Conservation (phyloP, 2,329 filamentous ascomycete genomes). For the Sclerotinia borealis region DNA sequence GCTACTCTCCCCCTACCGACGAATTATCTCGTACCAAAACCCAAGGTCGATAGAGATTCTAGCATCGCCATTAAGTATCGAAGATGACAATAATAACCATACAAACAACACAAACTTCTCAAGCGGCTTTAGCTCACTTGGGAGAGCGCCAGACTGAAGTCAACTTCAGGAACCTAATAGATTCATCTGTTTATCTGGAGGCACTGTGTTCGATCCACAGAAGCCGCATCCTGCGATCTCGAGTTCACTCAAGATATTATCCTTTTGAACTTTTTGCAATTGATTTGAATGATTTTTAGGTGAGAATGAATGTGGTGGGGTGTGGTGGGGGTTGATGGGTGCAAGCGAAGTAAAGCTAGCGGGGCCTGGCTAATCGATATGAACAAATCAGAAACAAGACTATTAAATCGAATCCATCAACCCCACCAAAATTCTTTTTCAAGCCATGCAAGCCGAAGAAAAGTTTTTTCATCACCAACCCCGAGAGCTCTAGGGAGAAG, state of each 20-base stretch:
- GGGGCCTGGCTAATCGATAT: background rate
- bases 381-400: no score
- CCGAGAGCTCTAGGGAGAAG: background rate
- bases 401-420: no score
- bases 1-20: background rate
- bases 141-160: constrained; percentile 14
- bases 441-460: no score
- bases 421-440: no score
- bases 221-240: constrained; percentile 11
- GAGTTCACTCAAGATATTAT: background rate
- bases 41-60: no score
- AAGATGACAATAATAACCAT: no score
- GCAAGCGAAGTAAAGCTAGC: background rate
- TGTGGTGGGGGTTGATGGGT: background rate
- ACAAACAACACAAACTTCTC: background rate
- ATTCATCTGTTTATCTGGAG: constrained; percentile 11
- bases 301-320: background rate
- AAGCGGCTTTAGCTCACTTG: constrained; percentile 14
- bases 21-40: background rate
- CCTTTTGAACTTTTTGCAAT: background rate
- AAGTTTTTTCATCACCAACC: no score
- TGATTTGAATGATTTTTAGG: background rate
- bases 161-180: background rate
- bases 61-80: no score
- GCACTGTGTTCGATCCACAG: constrained; percentile 13